These are phyloP conservation scores for Hymenochaete sp. DNA, from an alignment of 1,284 basidiomycete species.

Conservation along the genomic window DNA sequence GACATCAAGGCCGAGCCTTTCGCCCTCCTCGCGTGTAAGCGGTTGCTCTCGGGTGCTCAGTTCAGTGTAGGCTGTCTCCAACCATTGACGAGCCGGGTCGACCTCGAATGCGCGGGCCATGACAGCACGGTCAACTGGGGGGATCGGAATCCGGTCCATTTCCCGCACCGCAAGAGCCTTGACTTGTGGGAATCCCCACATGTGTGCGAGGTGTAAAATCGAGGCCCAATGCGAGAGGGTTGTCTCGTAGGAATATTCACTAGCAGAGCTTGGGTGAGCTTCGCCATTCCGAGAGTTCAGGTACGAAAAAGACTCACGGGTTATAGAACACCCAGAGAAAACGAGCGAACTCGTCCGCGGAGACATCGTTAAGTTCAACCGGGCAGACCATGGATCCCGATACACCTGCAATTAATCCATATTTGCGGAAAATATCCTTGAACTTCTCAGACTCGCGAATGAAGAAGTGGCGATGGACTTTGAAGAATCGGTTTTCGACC, in stretches of 20 bases:
- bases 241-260: too few species aligned
- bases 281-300: slow-evolving; percentile 20
- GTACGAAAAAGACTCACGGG: slow-evolving; percentile 1
- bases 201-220: slow-evolving; percentile 19
- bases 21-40: slow-evolving; percentile 47
- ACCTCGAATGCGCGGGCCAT: slow-evolving; percentile 47
- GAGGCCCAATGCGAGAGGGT: slow-evolving; percentile 17
- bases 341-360: slow-evolving; percentile 41
- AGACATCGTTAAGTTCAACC: slow-evolving; percentile 42
- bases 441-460: slow-evolving; percentile 52
- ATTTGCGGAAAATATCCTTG: slow-evolving; percentile 19
- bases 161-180: slow-evolving; percentile 16
- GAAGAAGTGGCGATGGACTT: slow-evolving; percentile 57
- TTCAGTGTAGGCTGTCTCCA: slow-evolving; percentile 20
- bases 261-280: too few species aligned
- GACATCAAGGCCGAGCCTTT: slow-evolving; percentile 49
- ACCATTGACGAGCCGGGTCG: slow-evolving; percentile 49
- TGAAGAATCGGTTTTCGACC: slow-evolving; percentile 43
- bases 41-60: slow-evolving; percentile 48
- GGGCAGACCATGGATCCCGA: slow-evolving; percentile 41
- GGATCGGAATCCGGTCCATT: slow-evolving; percentile 34
- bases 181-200: slow-evolving; percentile 19
- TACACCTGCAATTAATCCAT: slow-evolving; percentile 34
- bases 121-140: slow-evolving; percentile 52
- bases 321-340: slow-evolving; percentile 63